Conservation (phyloP, 2,329 filamentous ascomycete species). For the Alternaria sp. region DNA sequence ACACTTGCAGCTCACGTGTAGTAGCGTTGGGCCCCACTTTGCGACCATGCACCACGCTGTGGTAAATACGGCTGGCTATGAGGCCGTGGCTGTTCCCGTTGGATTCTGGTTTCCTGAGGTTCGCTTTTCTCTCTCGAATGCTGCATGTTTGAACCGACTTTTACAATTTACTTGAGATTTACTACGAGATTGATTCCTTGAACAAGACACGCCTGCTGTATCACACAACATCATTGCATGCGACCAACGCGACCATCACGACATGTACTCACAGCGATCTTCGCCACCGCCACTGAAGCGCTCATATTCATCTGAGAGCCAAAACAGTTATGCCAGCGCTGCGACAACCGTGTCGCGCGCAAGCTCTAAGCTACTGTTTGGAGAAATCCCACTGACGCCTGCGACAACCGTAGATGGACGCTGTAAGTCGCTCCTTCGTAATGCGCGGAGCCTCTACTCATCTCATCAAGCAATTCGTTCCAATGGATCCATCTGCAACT, state of each 20-base stretch:
- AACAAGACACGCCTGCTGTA: conserved; percentile 12
- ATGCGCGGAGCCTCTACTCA: conserved; percentile 25
- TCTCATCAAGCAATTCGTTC: conserved; percentile 52
- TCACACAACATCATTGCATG: conserved; percentile 16
- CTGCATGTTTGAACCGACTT: conserved; percentile 31
- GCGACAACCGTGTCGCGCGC: conserved; percentile 48
- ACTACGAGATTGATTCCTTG: conserved; percentile 20
- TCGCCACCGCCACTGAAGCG: conserved; percentile 50
- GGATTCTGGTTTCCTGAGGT: conserved; percentile 36
- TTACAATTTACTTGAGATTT: conserved; percentile 25
- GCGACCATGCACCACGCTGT: conserved; percentile 8
- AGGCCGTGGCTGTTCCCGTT: conserved; percentile 31
- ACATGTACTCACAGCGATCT: conserved; percentile 47
- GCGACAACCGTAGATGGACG: conserved; percentile 46
- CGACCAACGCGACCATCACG: conserved; percentile 22
- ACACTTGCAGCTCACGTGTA: conserved; percentile 53
- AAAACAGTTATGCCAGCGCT: conserved; percentile 44
- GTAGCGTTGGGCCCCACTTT: conserved; percentile 29
- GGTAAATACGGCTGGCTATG: conserved; percentile 43
- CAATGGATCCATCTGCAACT: conserved; percentile 58
- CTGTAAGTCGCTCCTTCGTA: conserved; percentile 40
- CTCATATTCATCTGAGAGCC: conserved; percentile 48
- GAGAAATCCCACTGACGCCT: conserved; percentile 58
- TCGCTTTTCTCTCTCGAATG: conserved; percentile 25
- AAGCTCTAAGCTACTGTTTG: conserved; percentile 57